A percentile compares a stretch with the other conserved stretches of the same genome.
phyloP scores from a whole-genome alignment of 345 rosid species.

The Eutrema yunnanense region DNA sequence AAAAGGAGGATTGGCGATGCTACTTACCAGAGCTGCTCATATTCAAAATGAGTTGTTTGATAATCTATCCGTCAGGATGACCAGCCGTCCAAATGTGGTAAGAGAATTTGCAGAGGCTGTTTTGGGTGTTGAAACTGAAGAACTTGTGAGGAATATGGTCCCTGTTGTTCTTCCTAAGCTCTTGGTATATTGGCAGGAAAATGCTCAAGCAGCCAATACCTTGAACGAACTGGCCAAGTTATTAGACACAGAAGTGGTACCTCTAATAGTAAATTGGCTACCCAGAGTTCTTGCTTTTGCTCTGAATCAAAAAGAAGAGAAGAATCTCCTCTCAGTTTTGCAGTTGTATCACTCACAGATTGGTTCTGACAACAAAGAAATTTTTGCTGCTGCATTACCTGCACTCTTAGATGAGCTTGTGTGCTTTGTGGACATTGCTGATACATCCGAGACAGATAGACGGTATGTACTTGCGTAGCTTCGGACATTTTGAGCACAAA shows the following conservation, averaged over 20 bases:
- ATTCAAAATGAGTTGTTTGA: conserved; percentile 58
- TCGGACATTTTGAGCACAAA: neutral
- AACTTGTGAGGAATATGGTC: conserved; percentile 69
- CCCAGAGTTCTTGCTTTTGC: conserved; percentile 95
- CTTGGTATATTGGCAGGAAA: conserved; percentile 67
- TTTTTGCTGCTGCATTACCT: conserved; percentile 90
- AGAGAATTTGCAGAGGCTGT: conserved; percentile 94
- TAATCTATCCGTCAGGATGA: conserved; percentile 56
- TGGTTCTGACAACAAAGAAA: conserved; percentile 84
- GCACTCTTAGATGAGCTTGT: conserved; percentile 89
- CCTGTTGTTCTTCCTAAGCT: conserved; percentile 92
- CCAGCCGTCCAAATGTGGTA: conserved; percentile 55
- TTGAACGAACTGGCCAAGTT: conserved; percentile 68
- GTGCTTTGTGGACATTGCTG: conserved; percentile 75
- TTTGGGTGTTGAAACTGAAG: conserved; percentile 62
- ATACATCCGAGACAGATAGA: conserved; percentile 59
- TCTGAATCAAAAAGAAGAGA: conserved; percentile 63
- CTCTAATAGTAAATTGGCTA: conserved; percentile 76
- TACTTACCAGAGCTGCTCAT: conserved; percentile 55
- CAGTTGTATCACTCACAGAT: conserved; percentile 73
- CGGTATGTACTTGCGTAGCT: conserved; percentile 44
- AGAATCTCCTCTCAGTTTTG: conserved; percentile 58
- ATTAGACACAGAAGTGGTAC: conserved; percentile 60
- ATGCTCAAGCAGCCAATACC: conserved; percentile 51
- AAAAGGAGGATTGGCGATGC: conserved; percentile 63